A percentile compares a stretch with the other conserved stretches of the same genome.
These are phyloP conservation scores for Monosporascus sp. DNA, from an alignment of 2,329 filamentous ascomycete genomes.

Conservation along the genomic window DNA sequence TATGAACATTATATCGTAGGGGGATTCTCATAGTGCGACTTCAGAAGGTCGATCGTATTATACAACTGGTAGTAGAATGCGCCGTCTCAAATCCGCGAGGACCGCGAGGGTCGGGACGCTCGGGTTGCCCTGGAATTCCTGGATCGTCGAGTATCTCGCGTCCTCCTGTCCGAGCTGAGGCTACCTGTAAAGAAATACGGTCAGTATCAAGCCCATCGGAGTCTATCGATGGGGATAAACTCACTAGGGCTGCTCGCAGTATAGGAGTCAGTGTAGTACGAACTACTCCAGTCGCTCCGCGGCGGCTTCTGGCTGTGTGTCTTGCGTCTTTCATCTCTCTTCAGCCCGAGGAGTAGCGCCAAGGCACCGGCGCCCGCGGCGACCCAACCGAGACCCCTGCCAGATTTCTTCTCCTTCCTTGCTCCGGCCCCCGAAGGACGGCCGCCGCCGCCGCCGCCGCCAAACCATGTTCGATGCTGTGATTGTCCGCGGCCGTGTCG, in stretches of 20 bases:
- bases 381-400: conserved; percentile 45
- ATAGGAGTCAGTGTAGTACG: conserved; percentile 51
- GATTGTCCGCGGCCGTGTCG: conserved; percentile 46
- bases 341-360: conserved; percentile 51
- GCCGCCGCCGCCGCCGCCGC: conserved; percentile 37
- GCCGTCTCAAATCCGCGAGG: conserved; percentile 4
- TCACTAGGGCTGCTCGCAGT: conserved; percentile 47
- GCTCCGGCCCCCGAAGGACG: conserved; percentile 31
- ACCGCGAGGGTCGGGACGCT: conserved; percentile 19
- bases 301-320: conserved; percentile 33
- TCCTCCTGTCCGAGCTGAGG: conserved; percentile 41
- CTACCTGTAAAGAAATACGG: conserved; percentile 33
- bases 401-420: conserved; percentile 43
- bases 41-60: background rate
- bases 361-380: conserved; percentile 46
- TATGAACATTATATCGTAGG: conserved; percentile 1
- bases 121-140: conserved; percentile 22
- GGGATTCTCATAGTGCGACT: background rate
- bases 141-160: conserved; percentile 27
- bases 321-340: conserved; percentile 42
- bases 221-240: conserved; percentile 29
- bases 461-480: conserved; percentile 53
- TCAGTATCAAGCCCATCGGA: conserved; percentile 21
- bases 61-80: background rate
- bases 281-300: conserved; percentile 43